Evolutionary conservation across 805 yeast genomes (phyloP).

Genomic region (Nakazawaea ishiwadae): DNA sequence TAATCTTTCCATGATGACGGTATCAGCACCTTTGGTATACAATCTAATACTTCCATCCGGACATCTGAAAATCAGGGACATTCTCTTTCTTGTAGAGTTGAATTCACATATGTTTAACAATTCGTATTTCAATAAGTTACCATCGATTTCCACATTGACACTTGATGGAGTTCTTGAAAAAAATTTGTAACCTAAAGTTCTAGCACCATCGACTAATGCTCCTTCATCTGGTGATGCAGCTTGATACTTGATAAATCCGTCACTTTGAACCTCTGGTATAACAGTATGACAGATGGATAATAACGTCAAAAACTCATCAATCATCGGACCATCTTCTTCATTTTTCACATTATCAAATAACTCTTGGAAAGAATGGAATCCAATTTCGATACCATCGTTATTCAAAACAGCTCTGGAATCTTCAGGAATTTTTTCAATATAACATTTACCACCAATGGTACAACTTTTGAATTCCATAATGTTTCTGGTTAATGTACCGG

Average conservation of each 20-base stretch:
- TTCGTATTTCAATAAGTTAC: constrained; percentile 59
- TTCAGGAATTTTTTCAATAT: constrained; percentile 86
- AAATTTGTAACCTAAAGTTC: constrained; percentile 80
- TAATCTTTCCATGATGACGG: constrained; percentile 86
- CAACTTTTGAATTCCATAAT: constrained; percentile 96
- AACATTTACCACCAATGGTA: constrained; percentile 88
- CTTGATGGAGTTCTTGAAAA: constrained; percentile 80
- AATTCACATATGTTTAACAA: constrained; percentile 90
- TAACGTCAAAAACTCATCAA: constrained; percentile 76
- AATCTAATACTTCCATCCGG: constrained; percentile 90
- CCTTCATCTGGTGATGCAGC: constrained; percentile 99
- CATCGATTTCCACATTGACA: constrained; percentile 59
- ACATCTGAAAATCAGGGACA: constrained; percentile 91
- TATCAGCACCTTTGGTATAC: constrained; percentile 97
- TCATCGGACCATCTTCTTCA: constrained; percentile 33
- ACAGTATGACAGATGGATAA: constrained; percentile 96
- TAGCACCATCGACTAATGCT: constrained; percentile 96
- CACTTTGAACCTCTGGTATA: constrained; percentile 76
- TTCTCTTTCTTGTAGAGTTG: constrained; percentile 95
- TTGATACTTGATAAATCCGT: constrained; percentile 78
- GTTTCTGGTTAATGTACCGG: constrained; percentile 94
- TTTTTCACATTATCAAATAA: constrained; percentile 43
- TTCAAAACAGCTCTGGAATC: constrained; percentile 66
- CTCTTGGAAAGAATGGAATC: constrained; percentile 67
- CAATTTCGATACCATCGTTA: constrained; percentile 77